Percentiles rank a stretch among this genome's conserved stretches.
Evolutionary conservation across 164 flowering plant genomes (phyloP).

Genomic region (Aristolochia fimbriata): DNA sequence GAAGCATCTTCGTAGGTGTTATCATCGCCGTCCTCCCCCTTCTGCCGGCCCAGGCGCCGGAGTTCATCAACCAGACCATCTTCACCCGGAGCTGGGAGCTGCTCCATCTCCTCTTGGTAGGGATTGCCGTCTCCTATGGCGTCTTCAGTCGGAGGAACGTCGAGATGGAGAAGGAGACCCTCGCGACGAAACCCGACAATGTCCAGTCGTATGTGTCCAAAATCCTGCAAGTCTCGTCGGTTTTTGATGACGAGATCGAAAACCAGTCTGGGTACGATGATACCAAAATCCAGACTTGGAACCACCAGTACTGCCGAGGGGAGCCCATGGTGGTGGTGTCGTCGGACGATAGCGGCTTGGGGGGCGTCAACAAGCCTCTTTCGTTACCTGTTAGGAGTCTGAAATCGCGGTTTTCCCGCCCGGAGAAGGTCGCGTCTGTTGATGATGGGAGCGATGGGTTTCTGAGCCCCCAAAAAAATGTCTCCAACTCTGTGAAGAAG

Average conservation of each 20-base stretch:
- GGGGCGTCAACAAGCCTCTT: slow-evolving; percentile 36
- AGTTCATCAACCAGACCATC: slow-evolving; percentile 45
- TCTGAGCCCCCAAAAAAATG: slow-evolving; percentile 14
- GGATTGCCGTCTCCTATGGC: slow-evolving; percentile 87
- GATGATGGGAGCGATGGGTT: slow-evolving; percentile 13
- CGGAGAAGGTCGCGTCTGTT: slow-evolving; percentile 10
- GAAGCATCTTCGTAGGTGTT: slow-evolving; percentile 30
- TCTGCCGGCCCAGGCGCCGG: slow-evolving; percentile 78
- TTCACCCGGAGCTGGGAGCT: slow-evolving; percentile 76
- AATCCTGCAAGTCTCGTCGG: slow-evolving; percentile 67
- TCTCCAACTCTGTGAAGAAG: slow-evolving; percentile 23
- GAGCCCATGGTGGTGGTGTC: slow-evolving; percentile 51
- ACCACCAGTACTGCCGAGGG: slow-evolving; percentile 43
- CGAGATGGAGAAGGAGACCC: slow-evolving; percentile 37
- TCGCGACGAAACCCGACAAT: slow-evolving; percentile 24
- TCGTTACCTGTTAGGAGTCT: slow-evolving; percentile 80
- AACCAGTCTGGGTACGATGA: slow-evolving; percentile 29
- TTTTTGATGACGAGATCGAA: slow-evolving; percentile 69
- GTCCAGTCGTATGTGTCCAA: slow-evolving; percentile 53
- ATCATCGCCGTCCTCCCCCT: slow-evolving; percentile 41
- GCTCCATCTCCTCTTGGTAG: slow-evolving; percentile 76
- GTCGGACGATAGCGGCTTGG: slow-evolving; percentile 24
- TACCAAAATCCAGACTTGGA: slow-evolving; percentile 67
- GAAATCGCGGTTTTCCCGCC: slow-evolving; percentile 42
- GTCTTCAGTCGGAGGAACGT: slow-evolving; percentile 60